These are phyloP conservation scores for Singerocomus inundabilis DNA, from an alignment of 1,284 basidiomycete species.

Conservation along the genomic window DNA sequence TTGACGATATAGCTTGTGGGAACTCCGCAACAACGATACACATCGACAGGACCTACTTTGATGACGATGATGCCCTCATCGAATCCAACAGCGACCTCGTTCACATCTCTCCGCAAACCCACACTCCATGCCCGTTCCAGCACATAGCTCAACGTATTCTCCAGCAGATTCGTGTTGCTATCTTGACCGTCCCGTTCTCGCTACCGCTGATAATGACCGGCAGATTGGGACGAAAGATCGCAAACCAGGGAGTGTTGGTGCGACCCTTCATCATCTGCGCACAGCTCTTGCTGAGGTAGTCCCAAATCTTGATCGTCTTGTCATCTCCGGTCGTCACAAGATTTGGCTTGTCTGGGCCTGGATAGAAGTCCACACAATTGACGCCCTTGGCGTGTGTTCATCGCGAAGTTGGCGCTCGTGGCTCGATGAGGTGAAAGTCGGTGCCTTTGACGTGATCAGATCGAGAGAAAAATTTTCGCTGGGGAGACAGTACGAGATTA, in stretches of 20 bases:
- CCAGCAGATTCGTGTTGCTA: constrained; percentile 95
- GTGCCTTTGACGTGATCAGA: constrained; percentile 98
- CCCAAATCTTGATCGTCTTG: no score
- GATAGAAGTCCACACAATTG: constrained; percentile 99
- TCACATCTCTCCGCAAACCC: constrained; percentile 79
- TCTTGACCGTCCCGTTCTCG: constrained; percentile 96
- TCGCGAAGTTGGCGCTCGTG: constrained; percentile 89
- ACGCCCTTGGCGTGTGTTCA: constrained; percentile 99
- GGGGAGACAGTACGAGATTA: constrained; percentile 1
- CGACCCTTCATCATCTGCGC: constrained; percentile 99
- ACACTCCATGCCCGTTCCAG: constrained; percentile 97
- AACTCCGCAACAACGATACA: neutral
- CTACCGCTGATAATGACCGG: constrained; percentile 96
- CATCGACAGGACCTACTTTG: constrained; percentile 58
- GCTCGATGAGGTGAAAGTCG: constrained; percentile 97
- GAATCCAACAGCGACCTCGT: no score
- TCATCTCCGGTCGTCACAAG: constrained; percentile 93
- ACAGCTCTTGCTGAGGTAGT: constrained; percentile 97
- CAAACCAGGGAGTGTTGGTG: constrained; percentile 97
- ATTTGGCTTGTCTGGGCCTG: constrained; percentile 96
- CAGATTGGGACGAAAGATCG: constrained; percentile 94
- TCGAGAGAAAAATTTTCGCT: constrained; percentile 92
- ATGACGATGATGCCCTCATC: constrained; percentile 97
- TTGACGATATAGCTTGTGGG: constrained; percentile 27
- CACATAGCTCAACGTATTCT: constrained; percentile 96